Percentiles rank a stretch among this genome's conserved stretches.
These are phyloP conservation scores for Rhizomucor pusillus DNA, from an alignment of 371 early-diverging fungal genomes.

Conservation along the genomic window DNA sequence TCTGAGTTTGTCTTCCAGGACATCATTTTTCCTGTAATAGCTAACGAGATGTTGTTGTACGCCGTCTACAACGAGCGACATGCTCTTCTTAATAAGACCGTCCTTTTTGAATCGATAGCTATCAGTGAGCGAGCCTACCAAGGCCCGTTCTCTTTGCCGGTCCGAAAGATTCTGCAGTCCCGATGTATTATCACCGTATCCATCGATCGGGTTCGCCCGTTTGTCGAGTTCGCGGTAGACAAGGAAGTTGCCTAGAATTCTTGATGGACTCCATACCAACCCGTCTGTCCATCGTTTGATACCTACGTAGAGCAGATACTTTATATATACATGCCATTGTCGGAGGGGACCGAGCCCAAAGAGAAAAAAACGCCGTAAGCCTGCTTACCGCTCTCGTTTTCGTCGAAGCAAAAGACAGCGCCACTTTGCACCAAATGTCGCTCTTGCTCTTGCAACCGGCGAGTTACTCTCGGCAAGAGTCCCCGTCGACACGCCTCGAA, in stretches of 20 bases:
- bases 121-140: slow-evolving; percentile 60
- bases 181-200: not conserved
- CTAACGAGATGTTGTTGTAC: slow-evolving; percentile 78
- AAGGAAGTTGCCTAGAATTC: slow-evolving; percentile 56
- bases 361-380: not conserved
- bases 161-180: slow-evolving; percentile 17
- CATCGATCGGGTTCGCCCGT: slow-evolving; percentile 13
- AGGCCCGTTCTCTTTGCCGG: slow-evolving; percentile 50
- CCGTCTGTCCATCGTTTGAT: slow-evolving; percentile 77
- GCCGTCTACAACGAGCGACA: slow-evolving; percentile 75
- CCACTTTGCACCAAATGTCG: slow-evolving; percentile 57
- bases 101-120: slow-evolving; percentile 67
- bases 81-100: slow-evolving; percentile 83
- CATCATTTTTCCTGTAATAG: slow-evolving; percentile 81
- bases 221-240: slow-evolving; percentile 53
- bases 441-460: slow-evolving; percentile 62
- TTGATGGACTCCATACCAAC: slow-evolving; percentile 59
- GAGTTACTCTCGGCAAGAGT: slow-evolving; percentile 50
- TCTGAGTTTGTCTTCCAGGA: slow-evolving; percentile 42
- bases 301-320: slow-evolving; percentile 14
- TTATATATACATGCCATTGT: not conserved
- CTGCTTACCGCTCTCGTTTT: slow-evolving; percentile 53
- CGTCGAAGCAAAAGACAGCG: slow-evolving; percentile 71
- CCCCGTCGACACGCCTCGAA: slow-evolving; percentile 66
- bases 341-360: not conserved